These are phyloP conservation scores for Talaromyces verruculosus DNA, from an alignment of 2,329 filamentous ascomycete species.

Conservation along the genomic window DNA sequence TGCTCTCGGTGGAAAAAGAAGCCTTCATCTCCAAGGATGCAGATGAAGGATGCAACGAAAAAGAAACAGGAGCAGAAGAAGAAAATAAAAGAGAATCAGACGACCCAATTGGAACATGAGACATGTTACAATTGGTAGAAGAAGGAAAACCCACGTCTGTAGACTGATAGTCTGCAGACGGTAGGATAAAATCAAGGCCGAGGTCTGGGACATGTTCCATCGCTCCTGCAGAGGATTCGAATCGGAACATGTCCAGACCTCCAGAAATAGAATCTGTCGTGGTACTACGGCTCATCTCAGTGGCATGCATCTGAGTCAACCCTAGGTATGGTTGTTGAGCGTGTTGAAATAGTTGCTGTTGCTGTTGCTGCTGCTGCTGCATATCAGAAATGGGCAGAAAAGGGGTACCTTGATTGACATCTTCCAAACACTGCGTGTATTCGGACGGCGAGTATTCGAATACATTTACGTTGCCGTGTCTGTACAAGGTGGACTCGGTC, in stretches of 20 bases:
- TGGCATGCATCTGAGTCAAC: slow-evolving; percentile 29
- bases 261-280: slow-evolving; percentile 49
- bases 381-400: slow-evolving; percentile 28
- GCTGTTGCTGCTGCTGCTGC: slow-evolving; percentile 17
- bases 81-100: slow-evolving; percentile 37
- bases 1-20: slow-evolving; percentile 51
- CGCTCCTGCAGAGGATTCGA: slow-evolving; percentile 41
- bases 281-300: slow-evolving; percentile 48
- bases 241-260: slow-evolving; percentile 46
- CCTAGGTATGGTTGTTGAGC: slow-evolving; percentile 18
- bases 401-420: slow-evolving; percentile 26
- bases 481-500: slow-evolving; percentile 31
- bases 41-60: slow-evolving; percentile 36
- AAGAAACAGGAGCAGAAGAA: slow-evolving; percentile 36
- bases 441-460: slow-evolving; percentile 46
- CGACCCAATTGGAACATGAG: slow-evolving; percentile 34
- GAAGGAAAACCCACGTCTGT: slow-evolving; percentile 32
- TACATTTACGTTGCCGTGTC: slow-evolving; percentile 40
- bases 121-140: slow-evolving; percentile 30
- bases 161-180: slow-evolving; percentile 25
- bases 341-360: slow-evolving; percentile 28
- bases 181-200: slow-evolving; percentile 32
- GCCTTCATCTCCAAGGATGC: slow-evolving; percentile 52
- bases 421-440: slow-evolving; percentile 41
- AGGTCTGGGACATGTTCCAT: slow-evolving; percentile 34